Base-by-base conservation (phyloP, 768 basidiomycete genomes). In the Suillus americanus region DNA sequence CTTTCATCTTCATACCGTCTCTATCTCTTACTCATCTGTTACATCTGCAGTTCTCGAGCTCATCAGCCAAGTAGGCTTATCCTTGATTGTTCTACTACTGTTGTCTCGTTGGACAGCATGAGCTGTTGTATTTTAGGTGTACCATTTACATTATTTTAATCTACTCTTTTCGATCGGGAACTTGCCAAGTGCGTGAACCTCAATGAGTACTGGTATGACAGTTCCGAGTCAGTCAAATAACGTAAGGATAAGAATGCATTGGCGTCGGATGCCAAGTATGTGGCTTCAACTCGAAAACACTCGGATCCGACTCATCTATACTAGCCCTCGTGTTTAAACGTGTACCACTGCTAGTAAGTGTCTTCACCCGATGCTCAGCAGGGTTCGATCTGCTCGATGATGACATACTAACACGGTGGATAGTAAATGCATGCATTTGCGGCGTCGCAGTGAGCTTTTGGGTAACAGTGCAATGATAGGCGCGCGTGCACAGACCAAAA, bases 21-120 rank as follows among this genome's bases (percentile, higher is more conserved):
- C 25, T 12, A 12, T 54, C 13, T 43, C 13, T 43, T 61, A 66
- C 68, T 68, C 64, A 63, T 18, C 63, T 41, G 61, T 69, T 60
- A 51, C 66, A 60, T 0, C 23, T 57, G 1, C 45, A 82, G 79
- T 82, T 82, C 75, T 82, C 81, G 55, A 78, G 80, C 65, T 80
- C 81, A 8, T 76, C 78, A 12, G 74, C 81, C n/a, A 80, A 82
- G 66, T 82, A 81, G 69, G 72, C 43, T 43, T 16, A 51, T 45
- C 3, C 30, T 51, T 53, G 66, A 48, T 61, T 60, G 40, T 71
- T 56, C 60, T 62, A 40, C 70, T 65, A 69, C 65, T 74, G 66
- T 59, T 57, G 60, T 61, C 16, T 66, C 53, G 61, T 41, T 38
- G 28, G 50, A 18, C n/a, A n/a, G 30, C 53, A n/a, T 46, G 30